These are phyloP conservation scores for Naganishia sp. DNA, from an alignment of 1,284 basidiomycete species.

Conservation along the genomic window DNA sequence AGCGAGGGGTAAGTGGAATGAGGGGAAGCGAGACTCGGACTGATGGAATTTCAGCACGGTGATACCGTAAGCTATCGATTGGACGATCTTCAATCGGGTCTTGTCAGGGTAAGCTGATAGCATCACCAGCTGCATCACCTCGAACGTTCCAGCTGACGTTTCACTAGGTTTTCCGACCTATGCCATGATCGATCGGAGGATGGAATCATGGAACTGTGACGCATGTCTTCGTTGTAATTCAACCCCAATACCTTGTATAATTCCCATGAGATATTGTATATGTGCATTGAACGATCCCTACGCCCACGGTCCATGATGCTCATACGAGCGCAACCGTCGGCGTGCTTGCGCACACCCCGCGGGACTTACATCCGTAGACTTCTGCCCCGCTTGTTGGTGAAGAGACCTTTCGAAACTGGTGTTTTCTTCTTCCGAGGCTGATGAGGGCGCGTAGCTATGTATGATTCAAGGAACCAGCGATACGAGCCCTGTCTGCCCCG, in stretches of 20 bases:
- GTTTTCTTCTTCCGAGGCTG: constrained; percentile 19
- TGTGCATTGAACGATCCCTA: constrained; percentile 29
- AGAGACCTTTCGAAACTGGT: constrained; percentile 14
- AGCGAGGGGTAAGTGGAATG: constrained; percentile 44
- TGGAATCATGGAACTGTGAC: background rate
- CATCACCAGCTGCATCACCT: background rate
- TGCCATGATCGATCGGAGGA: constrained; percentile 7
- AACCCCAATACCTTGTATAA: constrained; percentile 1
- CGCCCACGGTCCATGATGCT: constrained; percentile 9
- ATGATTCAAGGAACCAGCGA: constrained; percentile 22
- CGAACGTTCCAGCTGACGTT: constrained; percentile 1
- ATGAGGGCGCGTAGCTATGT: constrained; percentile 27
- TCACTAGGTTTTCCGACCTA: constrained; percentile 29
- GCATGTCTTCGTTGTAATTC: background rate
- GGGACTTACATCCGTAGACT: constrained; percentile 11
- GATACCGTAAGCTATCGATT: constrained; percentile 79
- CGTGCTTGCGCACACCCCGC: constrained; percentile 28
- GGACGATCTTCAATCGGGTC: constrained; percentile 84
- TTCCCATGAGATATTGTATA: constrained; percentile 5
- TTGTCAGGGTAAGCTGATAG: constrained; percentile 63
- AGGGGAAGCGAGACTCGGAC: background rate
- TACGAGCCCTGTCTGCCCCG: constrained; percentile 29
- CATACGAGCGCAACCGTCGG: constrained; percentile 14
- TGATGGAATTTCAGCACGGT: constrained; percentile 56
- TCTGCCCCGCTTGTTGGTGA: constrained; percentile 23